Evolutionary conservation across 2,329 filamentous ascomycete genomes (phyloP).

Genomic region (Fusarium sp.): DNA sequence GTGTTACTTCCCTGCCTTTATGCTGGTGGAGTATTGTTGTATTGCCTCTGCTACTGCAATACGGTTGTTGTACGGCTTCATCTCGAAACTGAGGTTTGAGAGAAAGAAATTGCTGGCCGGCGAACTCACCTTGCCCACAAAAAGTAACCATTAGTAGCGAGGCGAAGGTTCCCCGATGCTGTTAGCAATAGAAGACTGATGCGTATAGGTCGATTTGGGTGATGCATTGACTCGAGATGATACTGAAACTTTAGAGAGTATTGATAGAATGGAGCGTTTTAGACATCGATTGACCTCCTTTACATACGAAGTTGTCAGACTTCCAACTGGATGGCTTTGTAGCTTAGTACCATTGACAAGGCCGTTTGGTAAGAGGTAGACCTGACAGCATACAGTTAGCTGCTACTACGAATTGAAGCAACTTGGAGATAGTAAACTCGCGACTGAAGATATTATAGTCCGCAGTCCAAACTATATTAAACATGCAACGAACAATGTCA

Average conservation of each 20-base stretch:
- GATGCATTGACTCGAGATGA: neutral
- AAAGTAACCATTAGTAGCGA: too few relatives aligned
- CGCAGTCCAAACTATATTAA: neutral
- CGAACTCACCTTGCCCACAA: neutral
- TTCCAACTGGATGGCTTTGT: neutral
- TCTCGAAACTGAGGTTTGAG: neutral
- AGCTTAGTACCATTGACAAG: too few relatives aligned
- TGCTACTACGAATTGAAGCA: neutral
- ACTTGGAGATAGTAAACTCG: neutral
- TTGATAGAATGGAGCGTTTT: neutral
- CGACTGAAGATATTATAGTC: too few relatives aligned
- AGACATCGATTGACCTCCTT: neutral
- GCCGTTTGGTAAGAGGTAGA: too few relatives aligned
- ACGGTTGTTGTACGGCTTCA: neutral
- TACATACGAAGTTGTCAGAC: neutral
- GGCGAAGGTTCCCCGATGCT: neutral
- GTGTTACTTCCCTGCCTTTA: constrained; percentile 12
- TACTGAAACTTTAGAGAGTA: neutral
- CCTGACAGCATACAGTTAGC: neutral
- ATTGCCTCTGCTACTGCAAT: neutral
- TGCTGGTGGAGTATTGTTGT: constrained; percentile 18
- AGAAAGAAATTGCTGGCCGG: neutral
- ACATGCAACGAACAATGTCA: accelerated
- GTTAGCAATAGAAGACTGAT: neutral
- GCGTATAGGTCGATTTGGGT: neutral